phyloP scores from a whole-genome alignment of 208 protist species.

The Acanthamoeba castellanii region DNA sequence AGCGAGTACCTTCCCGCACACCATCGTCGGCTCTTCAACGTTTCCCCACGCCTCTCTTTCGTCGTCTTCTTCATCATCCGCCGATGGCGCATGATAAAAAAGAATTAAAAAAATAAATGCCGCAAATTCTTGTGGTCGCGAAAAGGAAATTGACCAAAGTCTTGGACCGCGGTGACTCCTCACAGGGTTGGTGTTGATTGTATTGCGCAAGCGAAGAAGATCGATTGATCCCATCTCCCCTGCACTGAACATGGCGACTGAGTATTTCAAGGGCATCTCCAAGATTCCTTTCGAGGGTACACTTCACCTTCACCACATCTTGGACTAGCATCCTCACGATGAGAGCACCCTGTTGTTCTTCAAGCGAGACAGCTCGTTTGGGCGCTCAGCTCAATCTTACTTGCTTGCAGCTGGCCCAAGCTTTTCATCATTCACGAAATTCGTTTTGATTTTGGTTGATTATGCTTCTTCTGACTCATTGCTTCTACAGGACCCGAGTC shows the following conservation, averaged over 20 bases:
- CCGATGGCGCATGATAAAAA: too few species aligned
- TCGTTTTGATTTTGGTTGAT: neutral
- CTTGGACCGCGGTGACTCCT: neutral
- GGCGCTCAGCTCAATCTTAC: neutral
- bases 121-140: too few species aligned
- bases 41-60: too few species aligned
- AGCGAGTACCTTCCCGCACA: too few species aligned
- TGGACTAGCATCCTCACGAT: neutral
- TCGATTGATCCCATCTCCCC: neutral
- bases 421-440: neutral
- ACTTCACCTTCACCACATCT: neutral
- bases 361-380: neutral
- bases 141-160: too few species aligned
- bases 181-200: neutral
- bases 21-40: too few species aligned
- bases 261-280: conserved; percentile 46
- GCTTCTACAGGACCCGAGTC: conserved; percentile 51
- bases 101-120: too few species aligned
- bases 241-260: neutral
- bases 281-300: conserved; percentile 46
- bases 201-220: neutral
- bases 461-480: neutral
- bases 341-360: neutral
- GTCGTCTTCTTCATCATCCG: too few species aligned
- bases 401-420: neutral